phyloP scores from a whole-genome alignment of 148 eudicot genomes.

The Euryodendron excelsum region DNA sequence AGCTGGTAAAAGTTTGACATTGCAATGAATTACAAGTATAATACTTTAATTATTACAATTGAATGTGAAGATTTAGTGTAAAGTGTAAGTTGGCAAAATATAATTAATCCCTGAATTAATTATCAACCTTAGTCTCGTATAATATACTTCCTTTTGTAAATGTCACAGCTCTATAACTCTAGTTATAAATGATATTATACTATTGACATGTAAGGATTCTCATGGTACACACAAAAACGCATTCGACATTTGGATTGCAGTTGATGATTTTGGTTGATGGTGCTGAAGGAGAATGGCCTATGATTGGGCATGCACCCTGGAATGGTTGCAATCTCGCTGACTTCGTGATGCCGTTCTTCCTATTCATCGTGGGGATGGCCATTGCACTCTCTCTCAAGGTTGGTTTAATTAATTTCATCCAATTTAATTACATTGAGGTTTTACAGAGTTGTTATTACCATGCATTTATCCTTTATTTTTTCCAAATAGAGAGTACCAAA shows the following conservation, averaged over 20 bases:
- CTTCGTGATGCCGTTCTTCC: conserved; percentile 96
- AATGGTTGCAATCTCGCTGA: conserved; percentile 89
- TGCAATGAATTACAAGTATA: no score
- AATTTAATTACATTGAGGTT: no score
- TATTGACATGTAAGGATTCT: no score
- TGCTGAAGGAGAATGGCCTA: conserved; percentile 91
- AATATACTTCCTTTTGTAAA: not conserved
- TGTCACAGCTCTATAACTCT: no score
- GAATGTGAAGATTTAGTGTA: no score
- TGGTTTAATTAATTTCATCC: conserved; percentile 10
- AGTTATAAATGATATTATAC: no score
- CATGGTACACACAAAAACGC: not conserved
- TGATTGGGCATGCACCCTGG: conserved; percentile 91
- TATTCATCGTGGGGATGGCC: conserved; percentile 90
- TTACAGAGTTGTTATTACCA: not conserved
- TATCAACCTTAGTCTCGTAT: not conserved
- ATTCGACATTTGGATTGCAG: conserved; percentile 32
- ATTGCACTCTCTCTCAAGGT: conserved; percentile 90
- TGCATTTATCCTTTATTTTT: not conserved
- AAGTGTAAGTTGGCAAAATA: no score
- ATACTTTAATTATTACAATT: no score
- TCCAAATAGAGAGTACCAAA: conserved; percentile 50
- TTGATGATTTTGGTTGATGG: conserved; percentile 96
- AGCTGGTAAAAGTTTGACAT: no score
- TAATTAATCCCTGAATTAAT: not conserved